A percentile compares a stretch with the other conserved stretches of the same genome.
These are phyloP conservation scores for Phytophthora crassamura DNA, from an alignment of 352 stramenopile genomes.

Conservation along the genomic window DNA sequence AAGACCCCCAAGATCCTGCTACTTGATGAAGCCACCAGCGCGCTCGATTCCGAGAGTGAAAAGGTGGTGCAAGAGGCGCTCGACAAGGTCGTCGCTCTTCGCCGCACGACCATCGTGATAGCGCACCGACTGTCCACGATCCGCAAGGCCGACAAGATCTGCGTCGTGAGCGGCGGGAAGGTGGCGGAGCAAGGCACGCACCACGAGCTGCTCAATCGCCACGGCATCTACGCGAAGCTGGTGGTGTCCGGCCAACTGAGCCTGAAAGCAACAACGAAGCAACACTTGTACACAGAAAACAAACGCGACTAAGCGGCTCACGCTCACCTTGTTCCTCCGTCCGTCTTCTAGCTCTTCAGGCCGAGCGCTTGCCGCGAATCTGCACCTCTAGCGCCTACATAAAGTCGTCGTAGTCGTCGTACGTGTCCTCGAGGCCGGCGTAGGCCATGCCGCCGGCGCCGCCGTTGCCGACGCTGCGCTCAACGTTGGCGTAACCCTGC, in stretches of 20 bases:
- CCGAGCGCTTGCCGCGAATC: conserved; percentile 12
- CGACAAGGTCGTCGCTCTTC: conserved; percentile 35
- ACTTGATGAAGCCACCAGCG: conserved; percentile 81
- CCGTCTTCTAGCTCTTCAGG: conserved; percentile 18
- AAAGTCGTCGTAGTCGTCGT: conserved; percentile 89
- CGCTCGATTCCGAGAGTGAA: conserved; percentile 91
- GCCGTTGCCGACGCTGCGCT: conserved; percentile 55
- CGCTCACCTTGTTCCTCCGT: conserved; percentile 16
- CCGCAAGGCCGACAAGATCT: conserved; percentile 38
- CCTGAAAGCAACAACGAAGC: not conserved
- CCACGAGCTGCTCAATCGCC: conserved; percentile 19
- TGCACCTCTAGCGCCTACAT: conserved; percentile 63
- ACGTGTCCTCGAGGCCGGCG: conserved; percentile 64
- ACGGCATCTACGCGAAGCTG: conserved; percentile 33
- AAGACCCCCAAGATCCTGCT: conserved; percentile 51
- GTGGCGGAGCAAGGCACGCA: conserved; percentile 45
- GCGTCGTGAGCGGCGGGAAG: conserved; percentile 31
- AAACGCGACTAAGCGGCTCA: conserved; percentile 10
- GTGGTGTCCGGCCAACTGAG: conserved; percentile 17
- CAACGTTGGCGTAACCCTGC: conserved; percentile 84
- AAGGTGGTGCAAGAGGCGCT: conserved; percentile 40
- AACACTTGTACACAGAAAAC: not conserved
- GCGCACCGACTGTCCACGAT: conserved; percentile 84
- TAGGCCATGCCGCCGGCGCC: conserved; percentile 46
- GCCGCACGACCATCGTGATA: conserved; percentile 87